A percentile compares a stretch with the other conserved stretches of the same genome.
Evolutionary conservation across 306 rosid species (phyloP).

Genomic region (Lithocarpus polystachyus): DNA sequence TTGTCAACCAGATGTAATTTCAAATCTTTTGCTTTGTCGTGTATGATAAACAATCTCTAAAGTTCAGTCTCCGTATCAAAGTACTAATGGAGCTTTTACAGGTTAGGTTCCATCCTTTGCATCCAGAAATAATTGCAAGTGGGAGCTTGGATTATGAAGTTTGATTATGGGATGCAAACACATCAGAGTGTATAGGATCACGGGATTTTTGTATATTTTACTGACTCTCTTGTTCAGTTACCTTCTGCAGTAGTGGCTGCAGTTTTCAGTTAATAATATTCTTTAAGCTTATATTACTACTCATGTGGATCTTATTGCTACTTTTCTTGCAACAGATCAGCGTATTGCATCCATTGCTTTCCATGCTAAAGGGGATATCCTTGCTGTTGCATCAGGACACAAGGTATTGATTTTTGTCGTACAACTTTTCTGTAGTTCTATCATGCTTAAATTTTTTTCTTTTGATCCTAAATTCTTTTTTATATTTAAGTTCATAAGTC

Average conservation of each 20-base stretch:
- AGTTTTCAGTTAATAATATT: not conserved
- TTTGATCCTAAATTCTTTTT: not conserved
- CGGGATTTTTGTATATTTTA: constrained; percentile 35
- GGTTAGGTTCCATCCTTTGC: constrained; percentile 55
- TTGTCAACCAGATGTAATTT: not conserved
- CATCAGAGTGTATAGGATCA: constrained; percentile 36
- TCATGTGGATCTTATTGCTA: constrained; percentile 5
- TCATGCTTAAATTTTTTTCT: not conserved
- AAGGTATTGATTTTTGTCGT: constrained; percentile 26
- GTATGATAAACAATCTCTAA: not conserved
- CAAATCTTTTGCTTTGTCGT: not conserved
- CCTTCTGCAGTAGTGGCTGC: not conserved
- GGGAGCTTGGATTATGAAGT: constrained; percentile 55
- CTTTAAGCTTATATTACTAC: not conserved
- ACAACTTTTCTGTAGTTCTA: not conserved
- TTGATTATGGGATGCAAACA: constrained; percentile 42
- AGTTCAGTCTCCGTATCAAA: constrained; percentile 1
- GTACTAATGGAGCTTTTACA: constrained; percentile 28
- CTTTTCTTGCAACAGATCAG: constrained; percentile 25
- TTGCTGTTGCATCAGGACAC: constrained; percentile 56
- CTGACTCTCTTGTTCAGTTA: not conserved
- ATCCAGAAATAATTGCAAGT: constrained; percentile 38
- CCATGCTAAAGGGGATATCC: constrained; percentile 52
- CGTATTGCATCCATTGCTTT: constrained; percentile 48
- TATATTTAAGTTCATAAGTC: constrained; percentile 8